Base-by-base conservation (phyloP, 352 stramenopile genomes). In the Phytophthora sojae region DNA sequence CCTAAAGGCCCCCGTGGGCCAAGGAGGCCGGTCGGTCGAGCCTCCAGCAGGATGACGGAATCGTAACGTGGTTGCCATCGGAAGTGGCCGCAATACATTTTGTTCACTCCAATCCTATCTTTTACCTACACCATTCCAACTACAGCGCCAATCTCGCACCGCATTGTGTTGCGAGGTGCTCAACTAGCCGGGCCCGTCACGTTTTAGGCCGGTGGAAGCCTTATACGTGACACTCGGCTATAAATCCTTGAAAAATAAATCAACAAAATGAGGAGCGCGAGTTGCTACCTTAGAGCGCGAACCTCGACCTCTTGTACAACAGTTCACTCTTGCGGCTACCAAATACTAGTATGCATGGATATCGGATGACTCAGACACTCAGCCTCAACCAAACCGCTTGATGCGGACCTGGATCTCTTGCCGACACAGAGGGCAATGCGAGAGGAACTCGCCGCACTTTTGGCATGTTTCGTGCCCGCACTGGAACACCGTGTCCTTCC, bases 401-500 rank as follows among this genome's bases (percentile, higher is more conserved):
- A 94, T 96, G 23, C 89, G 86, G 39, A 91, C 75, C 49, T 89
- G 82, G 51, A 95, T 96, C 25, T 79, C 47, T 52, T 92, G 77
- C 6, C 88, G 84, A 71, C 88, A 96, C 17, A 81, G 88, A 8
- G 89, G 89, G 44, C 88, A 96, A 54, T 92, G 71, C 26, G 71
- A 69, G 19, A 96, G 39, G 32, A 89, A 67, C 8, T 85, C 52
- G 0, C 76, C 73, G 45, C 89, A 95, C 12, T 67, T 64, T 23
- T 73, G 64, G 56, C 89, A 96, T 29, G 88, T 94, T 60, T 96
- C 85, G 62, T 96, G 89, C 19, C 86, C 89, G 57, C 88, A 95
- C 75, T 95, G 88, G 75, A 94, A 95, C 42, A 95, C 88, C 35
- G 75, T 88, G 70, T 96, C 78, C 63, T 96, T 96, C 30, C 77